Percentiles rank a stretch among this genome's conserved stretches.
phyloP scores from a whole-genome alignment of 2,329 filamentous ascomycete genomes.

The Cercospora zeina region DNA sequence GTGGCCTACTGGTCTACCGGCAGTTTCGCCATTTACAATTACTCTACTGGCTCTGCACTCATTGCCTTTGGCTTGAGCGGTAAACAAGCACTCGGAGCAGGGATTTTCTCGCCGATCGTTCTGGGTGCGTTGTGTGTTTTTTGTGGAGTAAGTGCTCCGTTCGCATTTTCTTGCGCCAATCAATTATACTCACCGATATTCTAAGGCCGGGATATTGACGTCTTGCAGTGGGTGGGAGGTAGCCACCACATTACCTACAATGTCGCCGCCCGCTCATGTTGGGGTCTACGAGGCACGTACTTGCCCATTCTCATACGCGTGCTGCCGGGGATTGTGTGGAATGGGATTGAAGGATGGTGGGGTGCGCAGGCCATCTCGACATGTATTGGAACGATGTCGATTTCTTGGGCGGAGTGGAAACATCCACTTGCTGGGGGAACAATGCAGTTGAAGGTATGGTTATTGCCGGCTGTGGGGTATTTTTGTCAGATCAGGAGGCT shows the following conservation, averaged over 20 bases:
- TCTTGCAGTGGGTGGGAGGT: slow-evolving; percentile 18
- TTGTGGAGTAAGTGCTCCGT: slow-evolving; percentile 17
- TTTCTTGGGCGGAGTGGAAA: slow-evolving; percentile 22
- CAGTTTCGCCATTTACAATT: slow-evolving; percentile 27
- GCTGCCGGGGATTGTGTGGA: slow-evolving; percentile 24
- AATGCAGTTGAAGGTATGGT: slow-evolving; percentile 19
- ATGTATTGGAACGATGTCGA: slow-evolving; percentile 23
- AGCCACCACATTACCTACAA: slow-evolving; percentile 23
- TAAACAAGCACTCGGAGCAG: slow-evolving; percentile 24
- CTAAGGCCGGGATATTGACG: too few species aligned
- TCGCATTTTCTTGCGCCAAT: too few species aligned
- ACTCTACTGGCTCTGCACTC: slow-evolving; percentile 25
- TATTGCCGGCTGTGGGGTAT: too few species aligned
- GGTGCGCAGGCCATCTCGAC: slow-evolving; percentile 23
- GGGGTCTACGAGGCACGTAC: slow-evolving; percentile 22
- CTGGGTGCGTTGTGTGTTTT: slow-evolving; percentile 23
- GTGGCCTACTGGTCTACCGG: slow-evolving; percentile 22
- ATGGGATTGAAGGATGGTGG: slow-evolving; percentile 26
- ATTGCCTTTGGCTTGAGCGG: slow-evolving; percentile 25
- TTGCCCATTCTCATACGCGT: slow-evolving; percentile 22
- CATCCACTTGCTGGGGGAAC: slow-evolving; percentile 22
- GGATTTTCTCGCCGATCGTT: slow-evolving; percentile 26
- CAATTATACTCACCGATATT: too few species aligned
- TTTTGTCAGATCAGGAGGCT: too few species aligned
- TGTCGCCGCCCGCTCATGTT: slow-evolving; percentile 20